Evolutionary conservation across 192 early-diverging fungal genomes (phyloP).

Genomic region (Jimgerdemannia flammicorona): DNA sequence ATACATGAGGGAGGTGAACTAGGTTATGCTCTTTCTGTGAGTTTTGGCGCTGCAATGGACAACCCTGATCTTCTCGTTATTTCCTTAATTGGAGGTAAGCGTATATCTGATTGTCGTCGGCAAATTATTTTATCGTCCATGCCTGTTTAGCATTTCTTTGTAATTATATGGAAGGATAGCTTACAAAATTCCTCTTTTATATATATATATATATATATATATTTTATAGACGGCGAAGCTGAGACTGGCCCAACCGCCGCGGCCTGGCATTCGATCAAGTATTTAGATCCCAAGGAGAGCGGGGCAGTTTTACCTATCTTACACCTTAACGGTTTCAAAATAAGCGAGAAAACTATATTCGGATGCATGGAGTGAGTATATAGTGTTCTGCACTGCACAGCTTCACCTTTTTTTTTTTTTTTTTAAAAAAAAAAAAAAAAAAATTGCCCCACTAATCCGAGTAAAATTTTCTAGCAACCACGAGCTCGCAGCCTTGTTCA

Average conservation of each 20-base stretch:
- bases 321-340: slow-evolving; percentile 41
- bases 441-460: neutral
- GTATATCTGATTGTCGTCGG: no score
- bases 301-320: slow-evolving; percentile 41
- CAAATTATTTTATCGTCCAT: no score
- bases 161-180: no score
- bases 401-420: no score
- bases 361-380: slow-evolving; percentile 39
- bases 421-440: no score
- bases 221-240: slow-evolving; percentile 35
- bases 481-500: slow-evolving; percentile 31
- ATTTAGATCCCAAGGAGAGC: slow-evolving; percentile 28
- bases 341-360: slow-evolving; percentile 36
- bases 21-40: slow-evolving; percentile 38
- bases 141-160: no score
- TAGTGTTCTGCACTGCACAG: no score
- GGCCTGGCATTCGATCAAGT: slow-evolving; percentile 44
- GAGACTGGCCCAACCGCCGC: slow-evolving; percentile 39
- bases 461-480: slow-evolving; percentile 15
- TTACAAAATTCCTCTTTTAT: no score
- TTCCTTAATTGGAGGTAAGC: slow-evolving; percentile 37
- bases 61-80: slow-evolving; percentile 45
- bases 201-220: no score
- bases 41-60: slow-evolving; percentile 43
- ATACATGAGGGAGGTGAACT: slow-evolving; percentile 45